Base-by-base conservation (phyloP, 371 early-diverging fungal genomes). In the Mortierella sp. region DNA sequence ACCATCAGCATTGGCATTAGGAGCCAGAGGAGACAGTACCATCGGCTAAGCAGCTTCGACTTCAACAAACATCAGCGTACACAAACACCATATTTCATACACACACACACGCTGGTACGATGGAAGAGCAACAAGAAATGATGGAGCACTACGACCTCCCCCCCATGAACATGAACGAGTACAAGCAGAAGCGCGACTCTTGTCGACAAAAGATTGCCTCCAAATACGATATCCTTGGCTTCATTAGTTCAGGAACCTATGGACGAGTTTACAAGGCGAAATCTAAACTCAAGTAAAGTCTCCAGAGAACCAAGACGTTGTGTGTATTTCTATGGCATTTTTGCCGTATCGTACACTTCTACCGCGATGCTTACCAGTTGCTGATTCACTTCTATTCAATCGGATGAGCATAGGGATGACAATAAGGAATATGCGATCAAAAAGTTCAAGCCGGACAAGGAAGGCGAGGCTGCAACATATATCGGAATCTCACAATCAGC, bases 401-500 rank as follows among this genome's bases (percentile, higher is more conserved):
- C 48, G 55, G 11, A 21, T 60, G 31, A 13, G 31, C 45, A 31
- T 80, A 94, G 94, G 80, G 90, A 91, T 54, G 93, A 92, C 72
- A 89, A 80, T 14, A 90, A 90, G 42, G 92, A 94, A 78, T 96
- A 93, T 84, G 97, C 97, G 19, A 97, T 98, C 73, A 98, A 98
- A 84, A 96, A 97, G 90, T 98, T 98, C 88, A 98, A 98, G 83
- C 97, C 97, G 24, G 98, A 98, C 80, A 94, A 96, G 79, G 98
- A 97, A 82, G 97, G 97, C 50, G 96, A 97, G 80, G 90, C 90
- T 0, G 92, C 95, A 65, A 92, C 94, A 26, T 92, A 93, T 57
- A 93, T 93, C 11, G 98, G 98, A 42, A 96, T 98, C 68, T 97
- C 98, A 7, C 98, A 98, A 80, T 97, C 97, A 10, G 98, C 98